Conservation (phyloP, 495 filamentous ascomycete species). For the Penicillium argentinense region DNA sequence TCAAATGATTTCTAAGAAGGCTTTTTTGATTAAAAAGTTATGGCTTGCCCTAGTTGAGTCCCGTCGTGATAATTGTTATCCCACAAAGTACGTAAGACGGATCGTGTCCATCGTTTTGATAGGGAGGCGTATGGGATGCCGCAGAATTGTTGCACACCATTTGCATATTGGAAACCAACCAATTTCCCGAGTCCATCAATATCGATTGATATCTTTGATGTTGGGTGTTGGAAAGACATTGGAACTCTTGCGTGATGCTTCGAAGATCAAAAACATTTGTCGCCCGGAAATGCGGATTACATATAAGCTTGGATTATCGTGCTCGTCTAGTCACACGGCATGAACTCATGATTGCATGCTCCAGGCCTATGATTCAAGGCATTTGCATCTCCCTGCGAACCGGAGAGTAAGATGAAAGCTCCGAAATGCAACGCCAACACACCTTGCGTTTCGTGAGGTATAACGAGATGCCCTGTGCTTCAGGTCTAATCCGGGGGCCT, state of each 20-base stretch:
- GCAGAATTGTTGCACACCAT: conserved; percentile 14
- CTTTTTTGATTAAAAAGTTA: too few species aligned
- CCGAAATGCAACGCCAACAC: not conserved
- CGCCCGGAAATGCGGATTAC: too few species aligned
- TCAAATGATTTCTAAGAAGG: not conserved
- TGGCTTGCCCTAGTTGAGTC: conserved; percentile 12
- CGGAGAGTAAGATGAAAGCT: not conserved
- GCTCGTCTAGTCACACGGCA: not conserved
- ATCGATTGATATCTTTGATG: conserved; percentile 1
- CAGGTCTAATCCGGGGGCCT: too few species aligned
- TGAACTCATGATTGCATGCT: not conserved
- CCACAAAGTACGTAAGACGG: conserved; percentile 10
- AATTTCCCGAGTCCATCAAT: conserved; percentile 6
- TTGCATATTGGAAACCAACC: conserved; percentile 7
- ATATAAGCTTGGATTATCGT: too few species aligned
- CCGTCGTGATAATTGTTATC: conserved; percentile 11
- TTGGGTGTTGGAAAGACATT: conserved; percentile 12
- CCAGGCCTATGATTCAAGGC: not conserved
- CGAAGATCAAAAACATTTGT: too few species aligned
- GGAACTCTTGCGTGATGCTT: too few species aligned
- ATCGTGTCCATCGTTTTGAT: conserved; percentile 13
- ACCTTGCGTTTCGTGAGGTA: too few species aligned
- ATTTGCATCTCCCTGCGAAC: not conserved
- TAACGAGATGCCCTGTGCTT: too few species aligned
- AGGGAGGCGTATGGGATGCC: conserved; percentile 13